Conservation (phyloP, 345 rosid species). For the Syzygium jambos region DNA sequence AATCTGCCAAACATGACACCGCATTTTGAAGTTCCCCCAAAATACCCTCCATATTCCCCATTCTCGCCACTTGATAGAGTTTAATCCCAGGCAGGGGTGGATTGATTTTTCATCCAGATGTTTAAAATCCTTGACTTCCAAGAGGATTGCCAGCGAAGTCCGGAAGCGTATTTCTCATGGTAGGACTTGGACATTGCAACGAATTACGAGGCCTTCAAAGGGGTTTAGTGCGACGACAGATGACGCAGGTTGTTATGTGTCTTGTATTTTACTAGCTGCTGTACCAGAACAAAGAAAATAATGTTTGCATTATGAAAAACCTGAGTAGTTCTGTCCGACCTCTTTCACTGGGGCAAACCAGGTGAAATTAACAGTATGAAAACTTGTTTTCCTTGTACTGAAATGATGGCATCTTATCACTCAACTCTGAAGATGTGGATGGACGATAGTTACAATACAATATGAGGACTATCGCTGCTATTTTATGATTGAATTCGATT, state of each 20-base stretch:
- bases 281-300: neutral
- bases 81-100: slow-evolving; percentile 10
- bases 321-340: neutral
- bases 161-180: neutral
- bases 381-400: neutral
- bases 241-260: neutral
- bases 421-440: neutral
- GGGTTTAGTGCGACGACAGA: neutral
- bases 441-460: neutral
- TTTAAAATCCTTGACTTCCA: neutral
- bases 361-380: neutral
- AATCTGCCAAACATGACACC: neutral
- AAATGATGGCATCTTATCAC: neutral
- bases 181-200: neutral
- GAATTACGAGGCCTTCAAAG: neutral
- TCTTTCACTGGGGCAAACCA: neutral
- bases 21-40: slow-evolving; percentile 20
- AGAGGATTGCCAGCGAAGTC: neutral
- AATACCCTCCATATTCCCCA: slow-evolving; percentile 56
- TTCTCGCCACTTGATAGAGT: slow-evolving; percentile 80
- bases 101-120: neutral
- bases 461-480: neutral
- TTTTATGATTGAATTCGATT: neutral
- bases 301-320: neutral
- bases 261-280: neutral